A percentile compares a stretch with the other conserved stretches of the same genome.
Conservation (phyloP, 257 asterid species). For the Fraxinus cuspidata region DNA sequence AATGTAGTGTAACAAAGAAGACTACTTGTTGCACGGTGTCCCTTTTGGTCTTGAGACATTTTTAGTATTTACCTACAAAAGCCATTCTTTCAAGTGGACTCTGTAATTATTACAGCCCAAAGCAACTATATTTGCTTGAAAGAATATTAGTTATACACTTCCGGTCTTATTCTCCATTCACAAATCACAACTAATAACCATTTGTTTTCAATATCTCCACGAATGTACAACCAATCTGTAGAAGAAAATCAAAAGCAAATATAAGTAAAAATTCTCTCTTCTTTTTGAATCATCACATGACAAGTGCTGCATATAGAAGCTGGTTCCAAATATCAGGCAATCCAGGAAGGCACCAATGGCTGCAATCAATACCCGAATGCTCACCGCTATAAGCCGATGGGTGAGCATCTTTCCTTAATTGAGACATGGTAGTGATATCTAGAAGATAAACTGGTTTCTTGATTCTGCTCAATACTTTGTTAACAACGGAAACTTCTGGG, state of each 20-base stretch:
- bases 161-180: conserved; percentile 22
- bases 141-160: neutral
- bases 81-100: neutral
- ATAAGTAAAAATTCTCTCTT: neutral
- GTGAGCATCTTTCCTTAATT: conserved; percentile 77
- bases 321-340: conserved; percentile 89
- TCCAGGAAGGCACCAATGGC: conserved; percentile 92
- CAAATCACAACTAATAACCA: conserved; percentile 24
- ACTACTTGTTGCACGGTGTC: too few relatives aligned
- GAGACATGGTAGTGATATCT: conserved; percentile 67
- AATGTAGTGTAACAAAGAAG: too few relatives aligned
- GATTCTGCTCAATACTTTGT: conserved; percentile 48
- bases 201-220: conserved; percentile 22
- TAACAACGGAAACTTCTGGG: conserved; percentile 52
- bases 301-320: conserved; percentile 65
- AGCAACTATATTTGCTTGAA: neutral
- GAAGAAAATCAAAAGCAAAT: conserved; percentile 15
- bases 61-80: neutral
- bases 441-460: conserved; percentile 51
- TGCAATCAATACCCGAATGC: conserved; percentile 61
- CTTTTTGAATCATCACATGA: conserved; percentile 36
- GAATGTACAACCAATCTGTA: conserved; percentile 15
- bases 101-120: neutral
- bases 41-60: neutral
- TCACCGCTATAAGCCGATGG: conserved; percentile 64